Base-by-base conservation (phyloP, 2,329 filamentous ascomycete genomes). In the Knufia petricola region DNA sequence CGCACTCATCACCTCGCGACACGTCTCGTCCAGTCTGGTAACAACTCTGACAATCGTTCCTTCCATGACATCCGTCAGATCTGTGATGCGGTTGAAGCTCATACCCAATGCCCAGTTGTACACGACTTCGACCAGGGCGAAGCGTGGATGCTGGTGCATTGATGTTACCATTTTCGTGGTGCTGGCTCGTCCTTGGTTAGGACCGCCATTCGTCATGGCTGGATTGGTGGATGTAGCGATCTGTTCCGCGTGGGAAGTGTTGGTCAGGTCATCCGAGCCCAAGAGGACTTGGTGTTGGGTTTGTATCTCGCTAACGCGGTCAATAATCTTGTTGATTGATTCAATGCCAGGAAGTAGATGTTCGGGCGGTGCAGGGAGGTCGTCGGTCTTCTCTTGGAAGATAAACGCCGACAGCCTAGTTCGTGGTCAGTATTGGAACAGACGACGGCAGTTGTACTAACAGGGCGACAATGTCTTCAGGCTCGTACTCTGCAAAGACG, bases 81-180 rank as follows among this genome's bases (percentile, higher is more conserved):
- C 85, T 0, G 90, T 96, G 58, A 98, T 98, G 56, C 92, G 90
- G 68, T 94, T 94, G 75, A 98, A 98, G 46, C 86, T 90, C 87
- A 96, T 96, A 21, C 92, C 92, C 43, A 87, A 76, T 8, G 92
- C 92, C 92, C 92, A 98, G 66, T 98, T 92, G 64, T 96, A 95
- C 28, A 98, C 94, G 0, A 98, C 92, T 66, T 98, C 92, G 64
- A 95, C 88, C 49, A 98, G 77, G 1, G 90, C 92, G 63, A 98
- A 98, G 8, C 90, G 78, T 1, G 89, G 87, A 48, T 83, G 77
- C 23, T 47, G 44, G 17, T 47, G 44, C 32, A 47, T 47, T 24
- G 44, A 32, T 28, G 44, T 47, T 24, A 46, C 21, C 15, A 46
- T n/a, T 31, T 38, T 37, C 7, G 24, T 20, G 10, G 20, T 36